A percentile compares a stretch with the other conserved stretches of the same genome.
These are phyloP conservation scores for Tricholoma terreum DNA, from an alignment of 768 basidiomycete species.

Conservation along the genomic window DNA sequence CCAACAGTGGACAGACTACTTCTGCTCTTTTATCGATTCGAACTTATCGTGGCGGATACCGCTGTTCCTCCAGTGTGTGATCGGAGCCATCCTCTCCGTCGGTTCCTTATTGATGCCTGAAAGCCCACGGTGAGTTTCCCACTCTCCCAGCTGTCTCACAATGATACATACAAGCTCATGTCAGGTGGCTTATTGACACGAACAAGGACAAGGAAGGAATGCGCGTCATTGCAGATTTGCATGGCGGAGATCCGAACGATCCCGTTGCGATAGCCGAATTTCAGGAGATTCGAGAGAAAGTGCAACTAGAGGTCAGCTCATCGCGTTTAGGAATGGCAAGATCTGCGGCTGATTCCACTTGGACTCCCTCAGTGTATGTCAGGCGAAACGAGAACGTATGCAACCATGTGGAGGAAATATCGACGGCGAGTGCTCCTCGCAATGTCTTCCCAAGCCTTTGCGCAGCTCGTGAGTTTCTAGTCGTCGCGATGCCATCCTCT, in stretches of 20 bases:
- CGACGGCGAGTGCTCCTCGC: constrained; percentile 85
- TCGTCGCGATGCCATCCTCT: not conserved
- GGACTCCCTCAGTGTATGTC: constrained; percentile 54
- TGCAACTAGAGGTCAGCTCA: constrained; percentile 58
- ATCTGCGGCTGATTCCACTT: no score
- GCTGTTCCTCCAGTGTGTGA: constrained; percentile 76
- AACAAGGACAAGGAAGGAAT: constrained; percentile 83
- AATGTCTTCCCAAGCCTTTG: constrained; percentile 75
- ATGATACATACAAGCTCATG: no score
- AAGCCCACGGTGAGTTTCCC: constrained; percentile 70
- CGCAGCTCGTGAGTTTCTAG: constrained; percentile 18
- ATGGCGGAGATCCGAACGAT: constrained; percentile 75
- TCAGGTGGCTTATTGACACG: constrained; percentile 85
- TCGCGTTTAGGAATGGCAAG: no score
- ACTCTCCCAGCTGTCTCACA: no score
- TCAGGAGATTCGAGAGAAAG: constrained; percentile 81
- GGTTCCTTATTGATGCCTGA: constrained; percentile 83
- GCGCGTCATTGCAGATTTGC: constrained; percentile 82
- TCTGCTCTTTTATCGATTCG: constrained; percentile 79
- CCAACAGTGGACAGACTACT: constrained; percentile 95
- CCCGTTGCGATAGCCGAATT: constrained; percentile 73
- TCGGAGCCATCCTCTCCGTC: constrained; percentile 68
- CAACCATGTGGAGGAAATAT: constrained; percentile 82
- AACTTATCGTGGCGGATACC: constrained; percentile 84
- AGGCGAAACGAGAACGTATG: constrained; percentile 73